Percentiles rank a stretch among this genome's conserved stretches.
Evolutionary conservation across 768 basidiomycete genomes (phyloP).

Genomic region (Termitomyces sp.): DNA sequence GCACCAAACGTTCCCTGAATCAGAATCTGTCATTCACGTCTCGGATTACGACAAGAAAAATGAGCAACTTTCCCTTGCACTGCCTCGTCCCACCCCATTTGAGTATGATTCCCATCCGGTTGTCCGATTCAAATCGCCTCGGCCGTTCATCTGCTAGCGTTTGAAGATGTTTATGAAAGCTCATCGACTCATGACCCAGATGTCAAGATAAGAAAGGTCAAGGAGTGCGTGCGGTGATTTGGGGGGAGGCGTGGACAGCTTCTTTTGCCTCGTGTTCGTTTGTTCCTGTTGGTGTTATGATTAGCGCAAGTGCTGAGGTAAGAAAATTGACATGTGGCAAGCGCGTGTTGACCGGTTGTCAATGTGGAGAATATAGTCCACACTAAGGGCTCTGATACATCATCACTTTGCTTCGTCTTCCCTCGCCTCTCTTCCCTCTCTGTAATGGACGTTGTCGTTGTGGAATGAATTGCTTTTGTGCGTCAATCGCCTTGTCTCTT

Average conservation of each 20-base stretch:
- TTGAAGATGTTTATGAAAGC: not conserved
- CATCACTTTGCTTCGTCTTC: slow-evolving; percentile 14
- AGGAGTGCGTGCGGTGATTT: slow-evolving; percentile 8
- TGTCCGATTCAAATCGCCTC: not conserved
- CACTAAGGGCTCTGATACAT: slow-evolving; percentile 7
- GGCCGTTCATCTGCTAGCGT: not conserved
- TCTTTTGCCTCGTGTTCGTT: slow-evolving; percentile 18
- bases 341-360: slow-evolving; percentile 20
- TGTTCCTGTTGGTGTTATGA: slow-evolving; percentile 20
- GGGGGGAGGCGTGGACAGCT: slow-evolving; percentile 1
- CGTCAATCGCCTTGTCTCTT: slow-evolving; percentile 8
- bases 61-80: slow-evolving; percentile 7
- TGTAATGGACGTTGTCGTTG: slow-evolving; percentile 12
- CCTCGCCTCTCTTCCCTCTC: slow-evolving; percentile 4
- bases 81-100: slow-evolving; percentile 11
- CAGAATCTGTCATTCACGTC: not conserved
- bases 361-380: slow-evolving; percentile 16
- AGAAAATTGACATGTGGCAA: slow-evolving; percentile 23
- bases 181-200: not conserved
- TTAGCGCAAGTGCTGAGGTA: slow-evolving; percentile 20
- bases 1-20: no score
- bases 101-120: not conserved
- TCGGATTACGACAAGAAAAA: not conserved
- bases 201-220: not conserved
- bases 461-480: slow-evolving; percentile 20